Evolutionary conservation across 345 rosid species (phyloP), one percentile per base, ranked within the genome.

Genomic region (Hirschfeldia incana): DNA sequence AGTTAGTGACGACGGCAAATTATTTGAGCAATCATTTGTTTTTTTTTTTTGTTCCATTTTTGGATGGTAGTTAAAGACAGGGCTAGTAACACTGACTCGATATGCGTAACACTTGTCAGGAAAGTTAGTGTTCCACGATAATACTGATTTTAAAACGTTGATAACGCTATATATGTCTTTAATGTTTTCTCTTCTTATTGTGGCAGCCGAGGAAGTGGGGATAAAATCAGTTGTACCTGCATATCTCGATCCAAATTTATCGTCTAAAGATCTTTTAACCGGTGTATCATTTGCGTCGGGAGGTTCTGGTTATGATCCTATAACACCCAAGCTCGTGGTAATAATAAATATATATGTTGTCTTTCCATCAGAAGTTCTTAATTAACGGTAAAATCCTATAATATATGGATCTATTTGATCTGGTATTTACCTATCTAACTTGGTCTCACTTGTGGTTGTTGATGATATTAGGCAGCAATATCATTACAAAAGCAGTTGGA

Each of bases 271-370:
- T 84, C 85, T 91, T 12, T 51, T 85, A 71, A 90, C 97, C 0
- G 98, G 98, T 15, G 98, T 90, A 4, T 75, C 84, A 77, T 93
- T 93, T 72, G 98, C 97, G 57, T 87, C 97, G 0, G 92, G 97
- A 15, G 98, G 88, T 65, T n/a, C 82, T 1, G 98, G 98, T 21
- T 93, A 78, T 57, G 97, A 91, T 82, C 91, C 97, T 4, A 28
- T 88, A 42, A 93, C 97, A 32, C 66, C 97, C 0, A 75, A 46
- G 65, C 21, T 86, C 39, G 77, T 33, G 90, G 98, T 91, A 81
- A 53, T 42, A 68, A 44, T 29, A 65, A 28, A 60, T 60, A 60
- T 59, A 17, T 36, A 30, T 59, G 8, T 66, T 2, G 2, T 12
- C 4, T 28, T 4, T n/a, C 21, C 21, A 30, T 30, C 67, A 15